Evolutionary conservation across 257 asterid species (phyloP), one percentile per base, ranked within the genome.

Genomic region (Scutellaria baicalensis): DNA sequence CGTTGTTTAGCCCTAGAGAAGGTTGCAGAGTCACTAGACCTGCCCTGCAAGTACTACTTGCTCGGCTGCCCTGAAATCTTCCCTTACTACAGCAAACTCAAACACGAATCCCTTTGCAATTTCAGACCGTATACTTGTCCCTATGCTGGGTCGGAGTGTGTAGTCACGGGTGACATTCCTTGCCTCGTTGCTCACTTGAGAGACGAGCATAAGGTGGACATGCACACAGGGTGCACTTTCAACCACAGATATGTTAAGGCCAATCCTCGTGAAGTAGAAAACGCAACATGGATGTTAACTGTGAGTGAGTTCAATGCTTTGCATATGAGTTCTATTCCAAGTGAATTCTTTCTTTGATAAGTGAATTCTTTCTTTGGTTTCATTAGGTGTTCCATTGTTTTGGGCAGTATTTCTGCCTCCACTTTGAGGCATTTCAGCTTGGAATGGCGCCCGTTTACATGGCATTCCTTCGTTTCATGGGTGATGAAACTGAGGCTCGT

Each of bases 211-310:
- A 89, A 89, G 77, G 96, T 89, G 78, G 96, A 89, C 78, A 89
- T 89, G 96, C 96, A 89, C 86, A 79, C 86, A 0, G 96, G 94
- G n/a, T 85, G 86, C 75, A 85, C 96, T 33, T 89, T 89, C 75
- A 89, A 89, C 71, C 96, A 89, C 78, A 87, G 96, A 13, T 89
- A 89, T 36, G 96, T 89, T 4, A 89, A 87, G 84, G 85, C 90
- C 17, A 89, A 89, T 75, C 96, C n/a, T 38, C 94, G 92, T 50
- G 94, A 85, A 82, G 96, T 87, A 45, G 96, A 89, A 73, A 89
- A 89, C 39, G 96, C 96, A n/a, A 89, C 96, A 9, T 89, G 94
- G 96, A 89, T 89, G 96, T 79, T 87, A 61, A 87, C 96, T 20
- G 94, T 87, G 82, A 84, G 94, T 80, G n/a, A n/a, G n/a, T n/a